These are phyloP conservation scores for Cercophora scortea DNA, from an alignment of 495 filamentous ascomycete species.

Conservation along the genomic window DNA sequence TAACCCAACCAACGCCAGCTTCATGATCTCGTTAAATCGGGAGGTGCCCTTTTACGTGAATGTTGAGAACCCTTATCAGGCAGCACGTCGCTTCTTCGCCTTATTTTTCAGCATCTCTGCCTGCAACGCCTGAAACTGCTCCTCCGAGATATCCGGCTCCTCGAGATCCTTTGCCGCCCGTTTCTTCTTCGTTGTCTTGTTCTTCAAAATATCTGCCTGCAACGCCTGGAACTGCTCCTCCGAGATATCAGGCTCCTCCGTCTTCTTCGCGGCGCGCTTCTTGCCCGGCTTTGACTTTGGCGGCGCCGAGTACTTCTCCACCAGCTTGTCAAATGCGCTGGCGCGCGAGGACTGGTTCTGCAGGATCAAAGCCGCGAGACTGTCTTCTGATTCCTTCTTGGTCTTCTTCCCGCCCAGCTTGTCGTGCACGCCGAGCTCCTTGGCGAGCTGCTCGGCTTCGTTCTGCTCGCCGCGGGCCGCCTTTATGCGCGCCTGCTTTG, in stretches of 20 bases:
- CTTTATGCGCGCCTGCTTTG: conserved; percentile 55
- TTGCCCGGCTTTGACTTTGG: conserved; percentile 38
- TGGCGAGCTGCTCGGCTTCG: conserved; percentile 65
- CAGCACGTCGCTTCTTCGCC: conserved; percentile 20
- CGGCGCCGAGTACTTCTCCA: conserved; percentile 59
- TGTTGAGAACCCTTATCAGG: too few relatives aligned
- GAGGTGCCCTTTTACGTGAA: too few relatives aligned
- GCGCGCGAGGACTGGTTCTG: conserved; percentile 27
- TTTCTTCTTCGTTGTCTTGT: conserved; percentile 33
- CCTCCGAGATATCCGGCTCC: conserved; percentile 57
- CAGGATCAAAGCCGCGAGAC: conserved; percentile 34
- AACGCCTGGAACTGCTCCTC: conserved; percentile 60
- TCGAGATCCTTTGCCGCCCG: too few relatives aligned
- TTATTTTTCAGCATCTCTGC: conserved; percentile 30
- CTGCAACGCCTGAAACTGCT: conserved; percentile 52
- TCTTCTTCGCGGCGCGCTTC: conserved; percentile 35
- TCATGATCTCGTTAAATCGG: too few relatives aligned
- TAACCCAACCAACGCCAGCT: too few relatives aligned
- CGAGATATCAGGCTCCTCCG: conserved; percentile 49
- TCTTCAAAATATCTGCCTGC: conserved; percentile 31
- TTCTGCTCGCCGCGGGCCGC: conserved; percentile 56
- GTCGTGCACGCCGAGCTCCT: conserved; percentile 61
- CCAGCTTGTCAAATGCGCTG: conserved; percentile 57
- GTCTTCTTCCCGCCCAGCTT: conserved; percentile 34
- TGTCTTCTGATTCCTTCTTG: conserved; percentile 34